These are phyloP conservation scores for Bidens hawaiensis DNA, from an alignment of 140 eudicot species.

Conservation along the genomic window DNA sequence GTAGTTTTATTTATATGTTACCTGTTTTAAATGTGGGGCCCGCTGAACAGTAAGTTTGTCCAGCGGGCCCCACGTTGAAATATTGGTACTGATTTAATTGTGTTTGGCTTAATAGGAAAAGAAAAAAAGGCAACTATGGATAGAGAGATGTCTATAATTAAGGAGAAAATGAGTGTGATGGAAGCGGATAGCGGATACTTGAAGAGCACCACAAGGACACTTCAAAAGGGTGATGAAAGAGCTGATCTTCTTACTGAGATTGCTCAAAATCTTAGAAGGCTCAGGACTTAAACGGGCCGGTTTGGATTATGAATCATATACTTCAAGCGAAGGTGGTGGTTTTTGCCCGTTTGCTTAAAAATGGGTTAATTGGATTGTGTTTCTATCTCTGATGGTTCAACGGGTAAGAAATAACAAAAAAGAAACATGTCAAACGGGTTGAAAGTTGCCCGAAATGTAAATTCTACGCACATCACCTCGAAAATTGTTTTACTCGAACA, in stretches of 20 bases:
- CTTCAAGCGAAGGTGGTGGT: background rate
- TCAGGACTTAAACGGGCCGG: slow-evolving; percentile 40
- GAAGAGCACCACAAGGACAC: slow-evolving; percentile 56
- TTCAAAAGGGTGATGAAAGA: slow-evolving; percentile 65
- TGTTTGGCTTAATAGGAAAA: slow-evolving; percentile 24
- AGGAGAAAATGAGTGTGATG: slow-evolving; percentile 63
- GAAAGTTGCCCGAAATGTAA: background rate
- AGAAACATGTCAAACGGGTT: background rate
- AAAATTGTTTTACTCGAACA: background rate
- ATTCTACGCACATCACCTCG: background rate
- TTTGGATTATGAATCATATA: background rate
- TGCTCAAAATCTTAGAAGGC: slow-evolving; percentile 74
- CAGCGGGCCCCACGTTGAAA: background rate
- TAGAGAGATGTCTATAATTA: slow-evolving; percentile 58
- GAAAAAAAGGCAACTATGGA: slow-evolving; percentile 42
- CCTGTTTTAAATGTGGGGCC: background rate
- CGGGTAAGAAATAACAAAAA: background rate
- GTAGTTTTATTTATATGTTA: background rate
- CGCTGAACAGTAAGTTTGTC: background rate
- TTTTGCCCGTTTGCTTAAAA: background rate
- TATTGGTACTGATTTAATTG: background rate
- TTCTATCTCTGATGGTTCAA: background rate
- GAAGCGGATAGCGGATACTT: slow-evolving; percentile 79
- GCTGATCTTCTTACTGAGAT: slow-evolving; percentile 74
- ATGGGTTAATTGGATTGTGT: background rate